Evolutionary conservation across 371 early-diverging fungal genomes (phyloP), one percentile per base, ranked within the genome.

Genomic region (Rhizomucor miehei): DNA sequence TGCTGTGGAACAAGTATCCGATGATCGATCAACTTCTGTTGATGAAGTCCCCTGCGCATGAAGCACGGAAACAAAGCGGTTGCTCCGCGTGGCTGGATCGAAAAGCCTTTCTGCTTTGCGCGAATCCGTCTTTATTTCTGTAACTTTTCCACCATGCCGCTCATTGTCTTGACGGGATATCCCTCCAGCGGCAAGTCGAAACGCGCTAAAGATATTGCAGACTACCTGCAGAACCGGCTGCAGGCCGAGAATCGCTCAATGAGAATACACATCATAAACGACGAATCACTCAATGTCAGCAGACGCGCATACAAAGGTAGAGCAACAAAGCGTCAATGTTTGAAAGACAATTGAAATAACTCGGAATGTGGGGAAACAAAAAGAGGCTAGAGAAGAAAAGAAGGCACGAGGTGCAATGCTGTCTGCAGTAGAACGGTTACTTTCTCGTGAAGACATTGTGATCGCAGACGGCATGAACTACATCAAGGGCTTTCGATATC

Each of bases 401-500:
- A 89, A 89, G 46, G 85, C 89, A n/a, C 89, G 99, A 48, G 95
- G 88, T 1, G 80, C 89, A 0, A 67, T 97, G 50, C 62, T 97
- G 56, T 94, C 97, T 1, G 90, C 95, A 1, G 92, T 95, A 8
- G 97, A 97, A 64, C 80, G 98, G 36, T 62, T 77, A 2, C 62
- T 97, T 41, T 81, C 87, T 25, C 84, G 84, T 51, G 89, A 95
- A 16, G 81, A 80, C 47, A 79, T 99, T 49, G 89, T 97, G 13
- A 93, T 99, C 50, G 91, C 85, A 4, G 99, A 99, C 66, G 81
- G 85, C 25, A 71, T 95, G 69, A 99, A 99, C 66, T 95, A 97
- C 71, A 97, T 99, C 69, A 99, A 99, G 74, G 97, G 99, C 2
- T 93, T 91, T 62, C 80, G 99, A 54, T 99, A 98, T 71, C 97